Base-by-base conservation (phyloP, 208 protist genomes). In the Trypanosoma melophagium region DNA sequence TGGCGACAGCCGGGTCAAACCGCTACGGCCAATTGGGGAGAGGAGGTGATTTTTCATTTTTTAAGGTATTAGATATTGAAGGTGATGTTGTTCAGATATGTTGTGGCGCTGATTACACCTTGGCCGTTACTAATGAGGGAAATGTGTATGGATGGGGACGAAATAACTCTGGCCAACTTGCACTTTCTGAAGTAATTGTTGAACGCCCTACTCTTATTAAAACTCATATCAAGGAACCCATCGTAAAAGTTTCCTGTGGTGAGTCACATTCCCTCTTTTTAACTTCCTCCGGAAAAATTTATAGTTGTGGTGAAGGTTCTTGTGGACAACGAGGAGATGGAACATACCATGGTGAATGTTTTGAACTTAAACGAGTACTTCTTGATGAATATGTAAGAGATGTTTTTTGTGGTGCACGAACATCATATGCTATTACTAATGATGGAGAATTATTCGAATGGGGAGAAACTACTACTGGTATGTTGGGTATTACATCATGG, bases 301-400 rank as follows among this genome's bases (percentile, higher is more conserved):
- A 67, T 56, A 42, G 60, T 17, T 67, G 54, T 54, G 51, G 60
- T 28, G 60, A 54, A n/a, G 60, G 69, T 41, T 74, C 69, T 19
- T 74, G 69, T 66, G 69, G 69, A n/a, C 58, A 74, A 31, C 69
- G 54, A 35, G 60, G 60, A 40, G 61, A 74, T 47, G 69, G 69
- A 5, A 63, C 60, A 35, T 55, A 62, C 19, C 62, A 62, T 42
- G 24, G 44, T 40, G 24, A 61, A 49, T 66, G 47, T 49, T 74
- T 55, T 66, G 51, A 58, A 25, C 41, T 59, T 44, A 41, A 40
- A 7, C 28, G 62, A 24, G 60, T 56, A 28, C 35, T 67, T 53
- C 53, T 74, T 51, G 12, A 62, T n/a, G 59, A 61, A 66, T 28
- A 13, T 19, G 47, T 47, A 60, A 63, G 25, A 35, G 53, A 74